Conservation (phyloP, 306 rosid species). For the Phaseolus lunatus region DNA sequence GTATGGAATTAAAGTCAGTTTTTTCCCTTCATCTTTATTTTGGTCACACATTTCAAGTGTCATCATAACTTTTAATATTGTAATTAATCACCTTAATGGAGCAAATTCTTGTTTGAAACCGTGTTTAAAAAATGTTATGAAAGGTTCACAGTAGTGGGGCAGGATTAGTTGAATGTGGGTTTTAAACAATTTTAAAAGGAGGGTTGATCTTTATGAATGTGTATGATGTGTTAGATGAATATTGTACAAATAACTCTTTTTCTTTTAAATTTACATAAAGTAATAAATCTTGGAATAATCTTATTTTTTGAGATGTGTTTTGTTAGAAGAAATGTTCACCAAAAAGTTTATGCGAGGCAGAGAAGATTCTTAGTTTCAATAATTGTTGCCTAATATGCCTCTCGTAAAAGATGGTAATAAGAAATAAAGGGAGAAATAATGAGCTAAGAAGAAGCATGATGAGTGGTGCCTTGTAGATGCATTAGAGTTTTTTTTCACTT, state of each 20-base stretch:
- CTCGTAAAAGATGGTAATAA: background rate
- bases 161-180: slow-evolving; percentile 20
- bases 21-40: background rate
- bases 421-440: background rate
- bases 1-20: background rate
- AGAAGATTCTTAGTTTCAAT: background rate
- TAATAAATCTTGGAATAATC: background rate
- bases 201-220: background rate
- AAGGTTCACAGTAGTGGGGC: background rate
- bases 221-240: too few relatives aligned
- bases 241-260: too few relatives aligned
- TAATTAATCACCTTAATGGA: background rate
- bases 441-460: background rate
- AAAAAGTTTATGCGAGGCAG: background rate
- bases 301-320: background rate
- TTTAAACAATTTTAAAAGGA: slow-evolving; percentile 1
- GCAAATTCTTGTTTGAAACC: background rate
- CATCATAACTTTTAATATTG: background rate
- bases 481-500: background rate
- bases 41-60: background rate
- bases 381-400: background rate
- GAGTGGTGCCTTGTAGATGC: background rate
- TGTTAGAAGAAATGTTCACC: background rate
- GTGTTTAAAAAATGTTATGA: background rate
- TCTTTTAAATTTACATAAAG: too few relatives aligned